These are phyloP conservation scores for Thelonectria discophora DNA, from an alignment of 2,329 filamentous ascomycete species.

Conservation along the genomic window DNA sequence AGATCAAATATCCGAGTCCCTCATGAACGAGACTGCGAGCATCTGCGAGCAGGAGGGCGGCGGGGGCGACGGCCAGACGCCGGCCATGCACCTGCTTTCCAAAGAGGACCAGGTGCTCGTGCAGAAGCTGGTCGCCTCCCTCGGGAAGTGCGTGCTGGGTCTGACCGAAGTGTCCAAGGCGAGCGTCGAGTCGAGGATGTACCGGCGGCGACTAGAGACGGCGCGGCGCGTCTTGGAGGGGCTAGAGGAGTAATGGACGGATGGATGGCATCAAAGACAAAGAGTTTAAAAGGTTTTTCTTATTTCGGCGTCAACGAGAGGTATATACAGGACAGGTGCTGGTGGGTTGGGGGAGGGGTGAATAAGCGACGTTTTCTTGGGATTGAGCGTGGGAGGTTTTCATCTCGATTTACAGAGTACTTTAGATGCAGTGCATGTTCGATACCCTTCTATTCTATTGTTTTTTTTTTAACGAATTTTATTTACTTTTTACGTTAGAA, in stretches of 20 bases:
- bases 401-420: conserved; percentile 31
- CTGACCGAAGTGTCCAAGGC: conserved; percentile 63
- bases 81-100: conserved; percentile 57
- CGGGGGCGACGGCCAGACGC: conserved; percentile 45
- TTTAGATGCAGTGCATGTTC: conserved; percentile 39
- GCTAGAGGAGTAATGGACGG: conserved; percentile 54
- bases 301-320: conserved; percentile 12
- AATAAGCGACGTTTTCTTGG: conserved; percentile 25
- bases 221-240: conserved; percentile 80
- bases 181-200: conserved; percentile 68
- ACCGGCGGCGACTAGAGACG: conserved; percentile 76
- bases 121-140: conserved; percentile 65
- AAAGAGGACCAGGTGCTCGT: conserved; percentile 69
- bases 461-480: conserved; percentile 6
- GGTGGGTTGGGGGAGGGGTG: conserved; percentile 20
- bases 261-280: conserved; percentile 12
- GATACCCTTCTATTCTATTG: conserved; percentile 40
- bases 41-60: conserved; percentile 49
- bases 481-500: neutral
- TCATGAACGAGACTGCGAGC: conserved; percentile 59
- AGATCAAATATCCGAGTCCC: conserved; percentile 56
- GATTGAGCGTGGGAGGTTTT: conserved; percentile 38
- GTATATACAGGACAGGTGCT: conserved; percentile 26
- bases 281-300: conserved; percentile 22
- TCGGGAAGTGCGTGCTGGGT: conserved; percentile 68